Base-by-base conservation (phyloP, 768 basidiomycete species). In the Lactarius evosmus region DNA sequence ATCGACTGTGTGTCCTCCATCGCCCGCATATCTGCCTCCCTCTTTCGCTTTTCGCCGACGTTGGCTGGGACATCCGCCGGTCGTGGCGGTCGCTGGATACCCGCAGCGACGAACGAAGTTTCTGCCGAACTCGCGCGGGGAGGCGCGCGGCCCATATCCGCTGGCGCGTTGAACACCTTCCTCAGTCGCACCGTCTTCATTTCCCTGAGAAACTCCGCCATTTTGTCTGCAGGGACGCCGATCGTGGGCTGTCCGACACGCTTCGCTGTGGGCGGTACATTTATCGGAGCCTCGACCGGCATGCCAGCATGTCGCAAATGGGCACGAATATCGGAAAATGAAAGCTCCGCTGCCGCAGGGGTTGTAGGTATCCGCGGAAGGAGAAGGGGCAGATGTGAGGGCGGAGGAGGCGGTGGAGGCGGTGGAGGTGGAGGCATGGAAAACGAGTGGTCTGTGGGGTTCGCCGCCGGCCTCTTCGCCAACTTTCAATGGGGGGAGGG, bases 141-240 rank as follows among this genome's bases (percentile, higher is more conserved):
- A 33, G 66, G 56, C n/a, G 64, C 59, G 30, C 66, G 49, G 16
- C 66, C 61, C 62, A 69, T 65, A 29, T 68, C 64, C n/a, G 65
- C 59, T 5, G 71, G 70, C 38, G 70, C 71, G n/a, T 73, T 72
- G 44, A 74, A 74, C 0, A 87, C 83, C 72, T 83, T 89, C 66
- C 82, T 81, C 56, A 93, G 69, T 54, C 86, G 78, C 29, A 85
- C 87, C 1, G 82, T 87, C 78, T 91, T 92, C 80, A 93, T 85
- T 72, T 93, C 91, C 7, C 76, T 85, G 66, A 93, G 74, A 70
- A 93, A 93, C 1, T 86, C 89, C 0, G 87, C 87, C 88, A 93
- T 91, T 72, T 92, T 89, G 65, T 92, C 91, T 2, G 86, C 80
- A 0, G 88, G 81, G 11, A 93, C 79, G n/a, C 87, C 87, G 12